phyloP scores from a whole-genome alignment of 106 monocot species.

The Ottelia alismoides region DNA sequence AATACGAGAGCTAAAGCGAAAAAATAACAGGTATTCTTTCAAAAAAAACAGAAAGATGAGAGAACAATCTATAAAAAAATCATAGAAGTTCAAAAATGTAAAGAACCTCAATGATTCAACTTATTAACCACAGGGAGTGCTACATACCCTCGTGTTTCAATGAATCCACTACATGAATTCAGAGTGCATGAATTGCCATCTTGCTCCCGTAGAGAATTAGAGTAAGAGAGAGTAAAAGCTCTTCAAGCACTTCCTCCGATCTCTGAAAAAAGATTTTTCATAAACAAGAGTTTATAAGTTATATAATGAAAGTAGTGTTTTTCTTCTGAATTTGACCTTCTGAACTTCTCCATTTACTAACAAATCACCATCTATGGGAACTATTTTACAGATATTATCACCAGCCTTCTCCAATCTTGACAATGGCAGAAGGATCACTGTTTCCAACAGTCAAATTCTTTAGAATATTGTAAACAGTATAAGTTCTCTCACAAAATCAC shows the following conservation, averaged over 20 bases:
- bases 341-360: constrained; percentile 92
- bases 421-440: constrained; percentile 45
- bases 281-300: no score
- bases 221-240: constrained; percentile 75
- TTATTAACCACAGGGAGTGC: background rate
- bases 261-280: constrained; percentile 38
- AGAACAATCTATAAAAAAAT: background rate
- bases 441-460: no score
- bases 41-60: background rate
- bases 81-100: background rate
- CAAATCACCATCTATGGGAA: constrained; percentile 81
- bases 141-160: constrained; percentile 80
- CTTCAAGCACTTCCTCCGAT: constrained; percentile 93
- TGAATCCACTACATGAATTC: constrained; percentile 61
- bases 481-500: no score
- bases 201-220: constrained; percentile 51
- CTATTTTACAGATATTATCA: constrained; percentile 74
- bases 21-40: no score
- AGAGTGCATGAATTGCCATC: constrained; percentile 16
- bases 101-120: background rate
- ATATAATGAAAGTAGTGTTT: background rate
- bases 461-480: no score
- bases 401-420: constrained; percentile 97
- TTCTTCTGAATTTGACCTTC: constrained; percentile 49
- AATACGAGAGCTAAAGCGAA: constrained; percentile 21